Conservation (phyloP, 1,284 basidiomycete species). For the Tilletia caries region DNA sequence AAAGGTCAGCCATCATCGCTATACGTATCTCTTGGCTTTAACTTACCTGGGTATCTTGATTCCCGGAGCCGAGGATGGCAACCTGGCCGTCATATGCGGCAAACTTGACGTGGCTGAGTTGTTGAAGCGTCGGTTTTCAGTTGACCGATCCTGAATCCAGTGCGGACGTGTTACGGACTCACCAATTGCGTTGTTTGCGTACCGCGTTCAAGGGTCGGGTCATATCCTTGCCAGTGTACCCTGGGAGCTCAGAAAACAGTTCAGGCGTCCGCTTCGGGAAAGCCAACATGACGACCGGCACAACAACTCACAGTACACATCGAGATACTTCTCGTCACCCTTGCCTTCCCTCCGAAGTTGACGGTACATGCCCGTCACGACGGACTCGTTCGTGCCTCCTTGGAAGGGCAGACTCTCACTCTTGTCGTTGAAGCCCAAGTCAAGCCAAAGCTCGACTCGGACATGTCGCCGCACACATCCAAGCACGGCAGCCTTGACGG, state of each 20-base stretch:
- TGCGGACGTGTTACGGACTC: too few relatives aligned
- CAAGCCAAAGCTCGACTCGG: conserved; percentile 58
- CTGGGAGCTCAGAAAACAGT: neutral
- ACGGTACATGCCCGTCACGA: conserved; percentile 65
- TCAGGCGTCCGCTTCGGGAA: neutral
- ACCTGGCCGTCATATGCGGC: conserved; percentile 70
- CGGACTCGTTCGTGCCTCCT: conserved; percentile 75
- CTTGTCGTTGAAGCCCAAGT: conserved; percentile 56
- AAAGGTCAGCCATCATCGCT: conserved; percentile 21
- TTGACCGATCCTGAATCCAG: neutral
- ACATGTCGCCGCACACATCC: conserved; percentile 67
- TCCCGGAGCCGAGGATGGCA: conserved; percentile 68
- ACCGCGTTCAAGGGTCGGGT: conserved; percentile 69
- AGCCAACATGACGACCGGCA: neutral
- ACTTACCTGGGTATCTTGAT: conserved; percentile 58
- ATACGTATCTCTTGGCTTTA: neutral
- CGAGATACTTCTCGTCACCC: conserved; percentile 59
- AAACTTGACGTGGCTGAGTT: conserved; percentile 61
- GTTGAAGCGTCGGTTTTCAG: neutral
- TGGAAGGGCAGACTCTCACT: conserved; percentile 72
- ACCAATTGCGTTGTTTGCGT: conserved; percentile 70
- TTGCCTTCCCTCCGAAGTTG: conserved; percentile 42
- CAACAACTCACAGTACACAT: conserved; percentile 63
- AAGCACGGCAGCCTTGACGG: conserved; percentile 66
- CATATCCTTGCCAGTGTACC: conserved; percentile 66